phyloP scores from a whole-genome alignment of 192 early-diverging fungal genomes.

The Pilobolus umbonatus region DNA sequence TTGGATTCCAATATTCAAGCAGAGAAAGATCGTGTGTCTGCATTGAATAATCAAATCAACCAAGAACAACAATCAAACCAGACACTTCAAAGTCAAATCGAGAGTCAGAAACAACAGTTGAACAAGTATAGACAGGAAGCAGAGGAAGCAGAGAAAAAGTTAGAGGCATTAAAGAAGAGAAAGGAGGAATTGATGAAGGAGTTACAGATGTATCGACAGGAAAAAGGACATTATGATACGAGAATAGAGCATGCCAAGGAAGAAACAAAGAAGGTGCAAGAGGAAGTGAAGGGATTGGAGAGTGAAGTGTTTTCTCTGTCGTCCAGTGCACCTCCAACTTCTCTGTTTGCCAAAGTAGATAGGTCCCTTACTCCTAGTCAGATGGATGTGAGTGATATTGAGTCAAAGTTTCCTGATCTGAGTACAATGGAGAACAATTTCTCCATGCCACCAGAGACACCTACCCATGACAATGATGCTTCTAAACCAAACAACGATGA shows the following conservation, averaged over 20 bases:
- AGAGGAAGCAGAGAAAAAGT: conserved; percentile 41
- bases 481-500: too few relatives aligned
- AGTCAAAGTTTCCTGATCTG: conserved; percentile 35
- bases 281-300: conserved; percentile 5
- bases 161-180: conserved; percentile 42
- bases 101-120: conserved; percentile 37
- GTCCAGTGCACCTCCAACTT: neutral
- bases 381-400: conserved; percentile 33
- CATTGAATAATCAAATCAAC: conserved; percentile 53
- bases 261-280: conserved; percentile 6
- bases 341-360: neutral
- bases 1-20: conserved; percentile 44
- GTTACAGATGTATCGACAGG: conserved; percentile 13
- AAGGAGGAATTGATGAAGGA: conserved; percentile 31
- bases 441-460: conserved; percentile 9
- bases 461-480: too few relatives aligned
- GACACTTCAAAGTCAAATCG: conserved; percentile 48
- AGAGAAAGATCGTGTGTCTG: conserved; percentile 48
- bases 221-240: conserved; percentile 7
- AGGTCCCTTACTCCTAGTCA: neutral
- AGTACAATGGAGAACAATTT: conserved; percentile 33
- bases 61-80: conserved; percentile 47
- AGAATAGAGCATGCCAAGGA: conserved; percentile 10
- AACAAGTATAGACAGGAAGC: conserved; percentile 47
- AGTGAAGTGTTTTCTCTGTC: conserved; percentile 19